Base-by-base conservation (phyloP, 2,329 filamentous ascomycete species). In the Claviceps spartinae region DNA sequence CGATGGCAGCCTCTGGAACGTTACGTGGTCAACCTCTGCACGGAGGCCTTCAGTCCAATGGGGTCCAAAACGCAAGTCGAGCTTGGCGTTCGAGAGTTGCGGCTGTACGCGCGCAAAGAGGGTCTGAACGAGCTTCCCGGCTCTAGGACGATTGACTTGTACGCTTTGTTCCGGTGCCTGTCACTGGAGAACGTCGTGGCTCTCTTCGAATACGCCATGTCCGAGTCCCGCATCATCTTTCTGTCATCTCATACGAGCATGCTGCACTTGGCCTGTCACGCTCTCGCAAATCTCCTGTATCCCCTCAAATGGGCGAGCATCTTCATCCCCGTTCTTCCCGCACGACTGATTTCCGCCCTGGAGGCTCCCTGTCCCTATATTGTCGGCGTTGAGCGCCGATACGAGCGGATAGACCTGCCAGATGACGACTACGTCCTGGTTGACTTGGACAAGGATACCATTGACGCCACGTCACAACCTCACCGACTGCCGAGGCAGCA, bases 301-400 rank as follows among this genome's bases (percentile, higher is more conserved):
- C 91, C 90, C 7, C 72, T 97, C 50, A 86, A 88, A 57, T 97
- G 93, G 91, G 81, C 87, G 3, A 94, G 90, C 60, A 88, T 97
- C 48, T 89, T 95, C 64, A 96, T 97, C 57, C 91, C 91, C 2
- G 78, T 97, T 37, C 76, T 98, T 8, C 91, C 91, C 5, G 87
- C 88, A 8, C 82, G 91, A 38, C 73, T 98, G 22, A 76, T 98
- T 9, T 90, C 93, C 50, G 91, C 89, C 2, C 77, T 98, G 18
- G 93, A 97, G 61, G 91, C 91, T 1, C 91, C 91, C 2, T 97
- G 93, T 60, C 93, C 93, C 0, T 98, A 97, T 62, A 95, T 98
- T 58, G 88, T 97, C 44, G 93, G 93, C 48, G 88, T 98, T 53
- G 93, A 98, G 69, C 81, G 90, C 58, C 82, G 90, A 53, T 97